Base-by-base conservation (phyloP, 2,329 filamentous ascomycete species). In the Fusarium sp. region DNA sequence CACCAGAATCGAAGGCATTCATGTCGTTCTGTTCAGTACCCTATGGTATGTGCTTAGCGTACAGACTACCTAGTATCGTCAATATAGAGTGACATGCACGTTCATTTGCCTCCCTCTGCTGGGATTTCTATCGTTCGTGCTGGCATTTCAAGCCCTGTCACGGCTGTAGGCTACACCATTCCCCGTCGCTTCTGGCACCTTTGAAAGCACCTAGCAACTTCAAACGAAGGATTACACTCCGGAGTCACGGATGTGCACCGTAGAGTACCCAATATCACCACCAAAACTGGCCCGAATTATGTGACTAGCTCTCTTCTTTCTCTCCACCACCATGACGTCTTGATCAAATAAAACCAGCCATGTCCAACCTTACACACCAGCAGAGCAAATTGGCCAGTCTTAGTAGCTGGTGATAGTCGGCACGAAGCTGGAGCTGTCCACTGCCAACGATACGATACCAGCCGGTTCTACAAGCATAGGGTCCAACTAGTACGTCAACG, bases 131-230 rank as follows among this genome's bases (percentile, higher is more conserved):
- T 69, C 61, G 33, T 61, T 61, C 61, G 56, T 71, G 53, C 54
- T 46, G 54, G 60, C 55, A 63, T 63, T 49, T 26, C 41, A 67
- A 59, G 31, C 26, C 35, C 33, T 33, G 55, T 60, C 61, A 61
- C 57, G 54, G 57, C 43, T 52, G 68, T 60, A 68, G 52, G 72
- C 63, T 69, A 68, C 65, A 52, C 57, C 59, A 62, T 69, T 46
- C 61, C 39, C 18, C 39, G 24, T 63, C 63, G 35, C 46, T 62
- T 48, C 29, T 29, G 35, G 39, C 21, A 39, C 31, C 26, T 54
- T 41, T 29, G 29, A 46, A 55, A 28, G 35, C 47, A 42, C 39
- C 38, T 24, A 29, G 26, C 35, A 21, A 26, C 28, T 33, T 35
- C 23, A 49, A 35, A 43, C n/a, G 37, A 47, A 20, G 28, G 42